Base-by-base conservation (phyloP, 768 basidiomycete species). In the Crassisporium funariophilum region DNA sequence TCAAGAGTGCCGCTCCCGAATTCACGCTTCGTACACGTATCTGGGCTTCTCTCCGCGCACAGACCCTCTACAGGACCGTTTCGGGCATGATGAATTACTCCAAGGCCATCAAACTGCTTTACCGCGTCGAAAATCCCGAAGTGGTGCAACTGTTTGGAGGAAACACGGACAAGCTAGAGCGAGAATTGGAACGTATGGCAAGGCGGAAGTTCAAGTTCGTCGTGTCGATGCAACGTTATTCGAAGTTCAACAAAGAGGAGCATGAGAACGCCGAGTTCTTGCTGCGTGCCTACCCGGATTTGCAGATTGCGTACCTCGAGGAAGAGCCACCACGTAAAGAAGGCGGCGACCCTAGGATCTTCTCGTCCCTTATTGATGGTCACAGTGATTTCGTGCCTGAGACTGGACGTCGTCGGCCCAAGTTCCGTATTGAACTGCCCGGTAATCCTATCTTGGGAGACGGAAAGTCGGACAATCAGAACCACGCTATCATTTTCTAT, bases 51-150 rank as follows among this genome's bases (percentile, higher is more conserved):
- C 82, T 99, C 7, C 91, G 97, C 44, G 97, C 97, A 13, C 97
- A 99, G 74, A 99, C 97, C 2, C 82, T 99, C 15, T 98, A 99
- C 65, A 85, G 97, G 55, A 99, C 97, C 11, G 95, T 99, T 13
- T 98, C 97, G 25, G 97, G 97, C 41, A 98, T 99, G 91, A 98
- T 98, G 97, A 99, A 99, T 73, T 98, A 99, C 67, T 85, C 91
- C 55, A 99, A 99, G 74, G 97, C 97, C 10, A 98, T 99, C 83
- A 99, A 99, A 66, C 74, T 99, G 25, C 80, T 99, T n/a, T 95
- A 98, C 68, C 92, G 95, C 46, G 97, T 99, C 34, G 97, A 99
- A 74, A 98, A 98, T 71, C 97, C 97, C 6, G 97, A 99, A 68
- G 91, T 99, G 38, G 97, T 99, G 13, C 95, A 98, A 70, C 78